These are phyloP conservation scores for Bocquillonia castaneifolia DNA, from an alignment of 441 rosid species.

Conservation along the genomic window DNA sequence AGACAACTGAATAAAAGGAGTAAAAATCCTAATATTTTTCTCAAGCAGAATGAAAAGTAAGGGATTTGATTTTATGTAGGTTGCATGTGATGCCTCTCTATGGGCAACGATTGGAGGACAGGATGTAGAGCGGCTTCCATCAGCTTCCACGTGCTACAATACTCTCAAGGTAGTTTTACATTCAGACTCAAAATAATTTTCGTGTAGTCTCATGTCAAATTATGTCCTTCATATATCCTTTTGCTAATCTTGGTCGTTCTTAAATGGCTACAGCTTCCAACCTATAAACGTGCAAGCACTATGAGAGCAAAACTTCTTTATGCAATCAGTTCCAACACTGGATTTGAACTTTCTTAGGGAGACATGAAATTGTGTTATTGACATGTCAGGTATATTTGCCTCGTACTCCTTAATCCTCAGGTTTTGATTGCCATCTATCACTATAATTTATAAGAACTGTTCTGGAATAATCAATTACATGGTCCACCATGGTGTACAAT, in stretches of 20 bases:
- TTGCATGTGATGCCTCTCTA: constrained; percentile 78
- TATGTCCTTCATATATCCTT: not conserved
- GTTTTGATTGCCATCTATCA: constrained; percentile 2
- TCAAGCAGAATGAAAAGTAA: constrained; percentile 12
- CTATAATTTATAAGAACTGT: constrained; percentile 1
- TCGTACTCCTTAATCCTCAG: constrained; percentile 14
- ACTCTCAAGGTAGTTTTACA: constrained; percentile 71
- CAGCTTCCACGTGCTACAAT: constrained; percentile 98
- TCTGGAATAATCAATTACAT: not conserved
- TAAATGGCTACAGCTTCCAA: constrained; percentile 75
- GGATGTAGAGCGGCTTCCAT: constrained; percentile 97
- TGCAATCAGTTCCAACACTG: constrained; percentile 94
- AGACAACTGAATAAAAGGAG: not conserved
- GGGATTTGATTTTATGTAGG: constrained; percentile 43
- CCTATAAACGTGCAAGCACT: constrained; percentile 84
- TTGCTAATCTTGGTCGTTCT: constrained; percentile 9
- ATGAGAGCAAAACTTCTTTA: constrained; percentile 88
- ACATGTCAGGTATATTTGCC: constrained; percentile 33
- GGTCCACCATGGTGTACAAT: not conserved
- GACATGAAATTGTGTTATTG: constrained; percentile 19
- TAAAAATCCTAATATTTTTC: not conserved
- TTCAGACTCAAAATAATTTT: constrained; percentile 12
- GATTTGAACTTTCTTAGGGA: constrained; percentile 91
- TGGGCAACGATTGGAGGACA: constrained; percentile 98
- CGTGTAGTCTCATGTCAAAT: not conserved